Conservation (phyloP, 768 basidiomycete genomes). For the Lentinula detonsa region DNA sequence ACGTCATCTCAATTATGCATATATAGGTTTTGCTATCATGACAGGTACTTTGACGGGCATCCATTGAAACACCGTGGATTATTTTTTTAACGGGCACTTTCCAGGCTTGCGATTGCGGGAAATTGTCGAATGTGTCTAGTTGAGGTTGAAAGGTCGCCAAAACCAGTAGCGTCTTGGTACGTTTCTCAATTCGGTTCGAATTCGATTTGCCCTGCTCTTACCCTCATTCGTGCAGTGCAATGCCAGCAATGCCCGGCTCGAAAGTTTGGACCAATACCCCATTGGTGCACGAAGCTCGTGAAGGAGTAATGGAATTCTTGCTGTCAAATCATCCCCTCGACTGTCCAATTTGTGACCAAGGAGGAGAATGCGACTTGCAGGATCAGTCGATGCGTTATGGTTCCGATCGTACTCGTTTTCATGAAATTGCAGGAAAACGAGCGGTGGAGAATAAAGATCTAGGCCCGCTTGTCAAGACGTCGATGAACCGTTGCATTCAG, state of each 20-base stretch:
- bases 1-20: slow-evolving; percentile 12
- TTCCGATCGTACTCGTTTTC: slow-evolving; percentile 95
- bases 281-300: slow-evolving; percentile 83
- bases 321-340: slow-evolving; percentile 97
- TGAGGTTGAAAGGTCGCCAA: slow-evolving; percentile 92
- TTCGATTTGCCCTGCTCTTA: neutral
- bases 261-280: slow-evolving; percentile 94
- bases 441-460: slow-evolving; percentile 98
- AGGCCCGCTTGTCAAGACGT: slow-evolving; percentile 96
- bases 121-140: slow-evolving; percentile 99
- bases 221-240: slow-evolving; percentile 50
- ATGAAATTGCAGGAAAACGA: slow-evolving; percentile 96
- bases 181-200: neutral
- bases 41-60: slow-evolving; percentile 83
- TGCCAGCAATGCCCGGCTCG: slow-evolving; percentile 94
- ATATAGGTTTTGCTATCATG: slow-evolving; percentile 78
- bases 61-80: neutral
- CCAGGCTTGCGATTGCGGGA: slow-evolving; percentile 89
- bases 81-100: neutral
- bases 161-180: slow-evolving; percentile 91
- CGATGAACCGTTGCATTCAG: slow-evolving; percentile 98
- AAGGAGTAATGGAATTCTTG: slow-evolving; percentile 99
- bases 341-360: slow-evolving; percentile 98
- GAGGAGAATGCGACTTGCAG: slow-evolving; percentile 97
- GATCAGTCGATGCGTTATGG: slow-evolving; percentile 99